Evolutionary conservation across 1,284 basidiomycete genomes (phyloP), one percentile per base, ranked within the genome.

Genomic region (Erythrobasidium hasegawianum): DNA sequence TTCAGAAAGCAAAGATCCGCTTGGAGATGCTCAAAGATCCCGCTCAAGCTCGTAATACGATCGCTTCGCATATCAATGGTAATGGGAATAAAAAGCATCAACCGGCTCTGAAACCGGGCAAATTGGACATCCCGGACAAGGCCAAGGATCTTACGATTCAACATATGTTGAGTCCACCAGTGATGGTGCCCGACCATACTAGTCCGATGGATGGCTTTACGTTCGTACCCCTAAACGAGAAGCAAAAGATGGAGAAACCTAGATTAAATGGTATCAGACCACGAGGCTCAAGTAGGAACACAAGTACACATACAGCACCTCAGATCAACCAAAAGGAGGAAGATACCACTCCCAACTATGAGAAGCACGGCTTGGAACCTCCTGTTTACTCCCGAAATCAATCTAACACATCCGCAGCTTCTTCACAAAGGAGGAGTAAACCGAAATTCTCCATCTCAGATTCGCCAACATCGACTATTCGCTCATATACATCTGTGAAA

Each of bases 1-100:
- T 72, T 7, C 43, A 22, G 14, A 61, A 70, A 43, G 71, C 72
- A 1, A 55, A 58, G 43, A 57, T 57, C 20, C 57, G 72, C 7
- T 43, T 73, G 13, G 59, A 60, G 8, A 52, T 45, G 24, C 33
- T 68, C 7, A 53, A 57, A 2, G 24, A 39, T 24, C 43, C 43
- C 4, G 43, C 22, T 7, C 43, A 47, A 47, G 43, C 43, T 9
- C n/a, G n/a, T n/a, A n/a, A n/a, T n/a, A n/a, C n/a, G n/a, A n/a
- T 47, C n/a, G 43, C 43, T 4, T 5, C 14, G 69, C 67, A 67
- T 27, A 68, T 41, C 16, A 43, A 33, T 1, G 27, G 14, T 7
- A 14, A 24, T 22, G 59, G 18, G 38, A 38, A 33, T 11, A 1
- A 7, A 22, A 38, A 13, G 47, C 43, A n/a, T n/a, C n/a, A n/a